phyloP scores from a whole-genome alignment of 2,329 filamentous ascomycete genomes.

The Aureobasidium subglaciale region DNA sequence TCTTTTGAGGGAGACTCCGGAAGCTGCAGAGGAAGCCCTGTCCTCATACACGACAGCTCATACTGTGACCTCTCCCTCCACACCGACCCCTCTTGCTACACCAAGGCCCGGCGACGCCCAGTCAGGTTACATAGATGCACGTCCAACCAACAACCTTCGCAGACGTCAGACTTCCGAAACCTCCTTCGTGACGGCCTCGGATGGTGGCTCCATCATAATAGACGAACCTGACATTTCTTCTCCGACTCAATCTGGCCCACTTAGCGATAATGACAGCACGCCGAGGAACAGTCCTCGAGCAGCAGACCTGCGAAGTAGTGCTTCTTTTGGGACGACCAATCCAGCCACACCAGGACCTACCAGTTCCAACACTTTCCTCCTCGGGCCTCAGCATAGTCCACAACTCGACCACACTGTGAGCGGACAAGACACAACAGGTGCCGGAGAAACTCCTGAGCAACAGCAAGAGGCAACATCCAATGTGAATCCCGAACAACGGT shows the following conservation, averaged over 20 bases:
- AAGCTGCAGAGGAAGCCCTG: constrained; percentile 17
- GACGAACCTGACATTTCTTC: neutral
- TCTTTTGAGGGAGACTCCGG: neutral
- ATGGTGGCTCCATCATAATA: constrained; percentile 5
- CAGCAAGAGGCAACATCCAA: neutral
- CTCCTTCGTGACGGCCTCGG: constrained; percentile 11
- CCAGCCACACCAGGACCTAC: neutral
- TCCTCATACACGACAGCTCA: constrained; percentile 13
- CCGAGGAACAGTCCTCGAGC: neutral
- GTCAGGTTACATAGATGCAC: neutral
- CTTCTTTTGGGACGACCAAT: neutral
- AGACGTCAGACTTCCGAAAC: constrained; percentile 5
- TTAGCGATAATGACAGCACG: neutral
- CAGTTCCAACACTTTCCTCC: constrained; percentile 3
- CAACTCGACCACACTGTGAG: neutral
- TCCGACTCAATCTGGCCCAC: neutral
- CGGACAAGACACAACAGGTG: neutral
- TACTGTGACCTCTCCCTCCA: neutral
- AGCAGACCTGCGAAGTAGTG: neutral
- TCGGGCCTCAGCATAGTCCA: neutral
- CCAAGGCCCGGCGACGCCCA: neutral
- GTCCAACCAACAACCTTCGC: neutral
- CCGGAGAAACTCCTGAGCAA: neutral
- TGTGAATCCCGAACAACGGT: neutral
- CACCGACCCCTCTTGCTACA: neutral